A percentile compares a stretch with the other conserved stretches of the same genome.
These are phyloP conservation scores for Phytophthora pisi DNA, from an alignment of 352 stramenopile genomes.

Conservation along the genomic window DNA sequence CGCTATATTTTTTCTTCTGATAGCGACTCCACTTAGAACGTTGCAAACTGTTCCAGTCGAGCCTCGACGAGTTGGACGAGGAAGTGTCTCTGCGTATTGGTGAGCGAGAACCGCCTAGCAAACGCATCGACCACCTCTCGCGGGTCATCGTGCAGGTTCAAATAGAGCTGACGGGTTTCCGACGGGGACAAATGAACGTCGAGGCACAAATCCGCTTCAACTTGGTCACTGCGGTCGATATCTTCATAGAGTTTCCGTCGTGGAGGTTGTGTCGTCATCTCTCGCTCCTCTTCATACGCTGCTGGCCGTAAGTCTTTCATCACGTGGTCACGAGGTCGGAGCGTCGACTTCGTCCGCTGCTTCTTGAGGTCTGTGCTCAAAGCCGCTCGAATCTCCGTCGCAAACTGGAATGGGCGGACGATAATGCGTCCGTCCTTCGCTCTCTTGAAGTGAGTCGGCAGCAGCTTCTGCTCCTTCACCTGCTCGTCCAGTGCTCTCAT, in stretches of 20 bases:
- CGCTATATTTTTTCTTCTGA: background rate
- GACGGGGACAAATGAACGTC: slow-evolving; percentile 51
- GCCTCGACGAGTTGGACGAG: slow-evolving; percentile 37
- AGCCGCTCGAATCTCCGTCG: slow-evolving; percentile 40
- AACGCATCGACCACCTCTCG: slow-evolving; percentile 34
- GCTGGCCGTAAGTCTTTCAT: slow-evolving; percentile 31
- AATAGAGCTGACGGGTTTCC: slow-evolving; percentile 43
- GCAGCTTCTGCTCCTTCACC: slow-evolving; percentile 38
- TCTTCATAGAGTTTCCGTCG: background rate
- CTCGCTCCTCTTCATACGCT: slow-evolving; percentile 5
- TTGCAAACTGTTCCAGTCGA: slow-evolving; percentile 58
- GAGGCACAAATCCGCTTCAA: slow-evolving; percentile 35
- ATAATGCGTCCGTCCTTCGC: slow-evolving; percentile 48
- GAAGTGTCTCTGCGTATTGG: slow-evolving; percentile 30
- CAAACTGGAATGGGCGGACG: slow-evolving; percentile 49
- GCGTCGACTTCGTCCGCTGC: slow-evolving; percentile 3
- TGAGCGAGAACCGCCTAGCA: slow-evolving; percentile 34
- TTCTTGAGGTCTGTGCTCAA: slow-evolving; percentile 27
- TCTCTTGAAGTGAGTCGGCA: slow-evolving; percentile 40
- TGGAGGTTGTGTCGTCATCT: background rate
- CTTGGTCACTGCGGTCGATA: background rate
- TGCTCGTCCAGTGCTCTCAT: slow-evolving; percentile 37
- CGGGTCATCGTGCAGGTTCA: slow-evolving; percentile 43
- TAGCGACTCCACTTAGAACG: slow-evolving; percentile 17
- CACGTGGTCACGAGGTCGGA: slow-evolving; percentile 14